These are phyloP conservation scores for Exidia glandulosa DNA, from an alignment of 768 basidiomycete genomes.

Conservation along the genomic window DNA sequence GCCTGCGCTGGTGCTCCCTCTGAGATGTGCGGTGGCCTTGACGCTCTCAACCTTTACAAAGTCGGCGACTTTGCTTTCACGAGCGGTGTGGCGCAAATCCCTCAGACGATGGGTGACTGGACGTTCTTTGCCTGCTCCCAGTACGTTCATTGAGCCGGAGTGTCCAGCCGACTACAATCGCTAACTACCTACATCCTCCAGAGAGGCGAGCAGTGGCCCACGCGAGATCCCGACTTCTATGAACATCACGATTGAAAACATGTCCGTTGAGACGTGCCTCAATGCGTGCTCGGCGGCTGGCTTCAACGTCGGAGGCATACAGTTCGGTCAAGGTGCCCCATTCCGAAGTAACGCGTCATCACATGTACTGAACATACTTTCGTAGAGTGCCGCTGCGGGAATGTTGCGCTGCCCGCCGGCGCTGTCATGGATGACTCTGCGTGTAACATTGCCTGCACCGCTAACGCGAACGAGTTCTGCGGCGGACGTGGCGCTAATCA, in stretches of 20 bases:
- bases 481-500: slow-evolving; percentile 41
- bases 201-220: slow-evolving; percentile 23
- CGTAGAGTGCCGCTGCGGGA: slow-evolving; percentile 38
- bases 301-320: slow-evolving; percentile 27
- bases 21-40: slow-evolving; percentile 52
- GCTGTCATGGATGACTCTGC: slow-evolving; percentile 17
- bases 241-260: slow-evolving; percentile 24
- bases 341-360: slow-evolving; percentile 17
- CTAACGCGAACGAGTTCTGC: slow-evolving; percentile 54
- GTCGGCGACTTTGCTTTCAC: slow-evolving; percentile 41
- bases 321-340: slow-evolving; percentile 40
- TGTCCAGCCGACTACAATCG: too few relatives aligned
- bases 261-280: slow-evolving; percentile 49
- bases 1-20: slow-evolving; percentile 46
- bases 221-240: slow-evolving; percentile 13
- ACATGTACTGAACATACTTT: neutral
- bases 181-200: slow-evolving; percentile 22
- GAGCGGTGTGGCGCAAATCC: slow-evolving; percentile 44
- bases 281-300: slow-evolving; percentile 47
- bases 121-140: slow-evolving; percentile 56
- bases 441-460: slow-evolving; percentile 58
- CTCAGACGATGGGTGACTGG: slow-evolving; percentile 51
- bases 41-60: slow-evolving; percentile 52
- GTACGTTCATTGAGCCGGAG: neutral
- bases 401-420: slow-evolving; percentile 33